Base-by-base conservation (phyloP, 2,329 filamentous ascomycete genomes). In the Exophiala oligosperma region DNA sequence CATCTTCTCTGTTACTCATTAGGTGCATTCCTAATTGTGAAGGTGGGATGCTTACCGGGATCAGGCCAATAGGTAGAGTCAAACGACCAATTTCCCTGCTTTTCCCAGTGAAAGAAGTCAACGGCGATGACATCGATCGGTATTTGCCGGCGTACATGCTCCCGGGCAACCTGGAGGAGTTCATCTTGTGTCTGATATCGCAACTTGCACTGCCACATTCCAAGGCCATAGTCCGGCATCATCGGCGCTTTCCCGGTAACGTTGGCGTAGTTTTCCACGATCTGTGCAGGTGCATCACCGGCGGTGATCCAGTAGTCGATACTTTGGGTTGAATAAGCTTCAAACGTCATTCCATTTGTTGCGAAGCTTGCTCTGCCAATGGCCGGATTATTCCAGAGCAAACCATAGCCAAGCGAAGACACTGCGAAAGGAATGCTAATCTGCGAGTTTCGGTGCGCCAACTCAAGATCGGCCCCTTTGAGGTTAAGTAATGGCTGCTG, bases 141-240 rank as follows among this genome's bases (percentile, higher is more conserved):
- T 12, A 88, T 68, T 0, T 81, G 67, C 1, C 84, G 73, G 29
- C 73, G 71, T 52, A 77, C 79, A 61, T 88, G 84, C 66, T 87
- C 84, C 3, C 85, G 71, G 0, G 85, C 85, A 0, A 88, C 79
- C 4, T 74, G 70, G 0, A 88, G 74, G 0, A 87, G 67, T 67
- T 89, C 84, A 17, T 87, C 84, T 65, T 88, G 86, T 0, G 81
- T 87, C 69, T 84, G 82, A 64, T 88, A 88, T 1, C 85, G 77
- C 9, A 88, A 72, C 70, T 86, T 88, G 70, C 84, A 87, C 68
- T 88, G 85, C 85, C 85, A 88, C 67, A 88, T 88, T 0, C 85
- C 85, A 0, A 88, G 75, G 0, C 84, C 85, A 64, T 86, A 87
- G 63, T 87, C 85, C 1, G 85, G 86, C 85, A 88, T 88, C 79